phyloP scores from a whole-genome alignment of 192 early-diverging fungal genomes.

The Entophlyctis luteolus region DNA sequence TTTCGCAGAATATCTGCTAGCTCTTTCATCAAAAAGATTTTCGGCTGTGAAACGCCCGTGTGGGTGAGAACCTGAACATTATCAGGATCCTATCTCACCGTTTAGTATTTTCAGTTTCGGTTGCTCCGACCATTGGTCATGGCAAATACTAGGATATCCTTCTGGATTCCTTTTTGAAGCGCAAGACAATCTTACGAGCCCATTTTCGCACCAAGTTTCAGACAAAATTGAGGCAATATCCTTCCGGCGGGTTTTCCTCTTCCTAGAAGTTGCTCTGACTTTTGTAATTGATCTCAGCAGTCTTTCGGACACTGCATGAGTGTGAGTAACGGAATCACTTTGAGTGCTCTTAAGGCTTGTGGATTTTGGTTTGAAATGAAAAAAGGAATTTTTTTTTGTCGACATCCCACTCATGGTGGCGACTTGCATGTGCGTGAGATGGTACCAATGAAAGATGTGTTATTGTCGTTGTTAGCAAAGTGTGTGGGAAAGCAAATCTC shows the following conservation, averaged over 20 bases:
- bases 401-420: too few relatives aligned
- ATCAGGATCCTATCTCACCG: background rate
- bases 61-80: background rate
- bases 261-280: background rate
- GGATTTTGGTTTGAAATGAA: too few relatives aligned
- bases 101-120: background rate
- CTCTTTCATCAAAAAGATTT: background rate
- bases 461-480: too few relatives aligned
- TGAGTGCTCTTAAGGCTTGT: too few relatives aligned
- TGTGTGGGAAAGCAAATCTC: too few relatives aligned
- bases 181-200: background rate
- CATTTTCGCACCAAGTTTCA: background rate
- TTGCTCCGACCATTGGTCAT: constrained; percentile 7
- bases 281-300: too few relatives aligned
- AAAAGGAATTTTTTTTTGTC: too few relatives aligned
- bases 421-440: too few relatives aligned
- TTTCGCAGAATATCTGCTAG: background rate
- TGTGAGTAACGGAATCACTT: too few relatives aligned
- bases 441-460: too few relatives aligned
- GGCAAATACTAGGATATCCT: background rate
- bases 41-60: background rate
- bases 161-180: background rate
- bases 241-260: background rate
- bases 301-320: too few relatives aligned
- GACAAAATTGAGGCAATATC: background rate